phyloP scores from a whole-genome alignment of 306 rosid species.

The Cicer arietinum region DNA sequence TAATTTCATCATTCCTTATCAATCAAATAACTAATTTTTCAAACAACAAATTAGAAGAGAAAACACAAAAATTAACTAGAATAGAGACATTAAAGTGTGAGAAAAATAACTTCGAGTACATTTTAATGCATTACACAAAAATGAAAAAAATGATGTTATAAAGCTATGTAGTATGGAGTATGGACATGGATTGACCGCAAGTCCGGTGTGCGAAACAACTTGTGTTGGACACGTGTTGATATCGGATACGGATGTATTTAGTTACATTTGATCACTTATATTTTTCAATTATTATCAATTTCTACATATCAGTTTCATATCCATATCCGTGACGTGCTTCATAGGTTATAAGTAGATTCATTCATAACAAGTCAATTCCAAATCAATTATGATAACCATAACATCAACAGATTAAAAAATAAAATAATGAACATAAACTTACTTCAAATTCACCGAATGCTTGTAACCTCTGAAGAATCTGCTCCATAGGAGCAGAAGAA shows the following conservation, averaged over 20 bases:
- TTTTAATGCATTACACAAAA: slow-evolving; percentile 8
- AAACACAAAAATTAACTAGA: background rate
- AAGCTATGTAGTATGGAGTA: too few species aligned
- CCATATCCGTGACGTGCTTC: too few species aligned
- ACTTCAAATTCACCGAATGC: slow-evolving; percentile 96
- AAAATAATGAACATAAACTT: slow-evolving; percentile 32
- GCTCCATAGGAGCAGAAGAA: slow-evolving; percentile 87
- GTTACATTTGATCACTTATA: too few species aligned
- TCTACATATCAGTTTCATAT: too few species aligned
- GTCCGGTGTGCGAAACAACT: too few species aligned
- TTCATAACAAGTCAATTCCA: slow-evolving; percentile 33
- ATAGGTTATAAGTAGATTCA: slow-evolving; percentile 1
- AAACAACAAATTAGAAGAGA: slow-evolving; percentile 31
- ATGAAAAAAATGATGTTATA: background rate
- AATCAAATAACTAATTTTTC: background rate
- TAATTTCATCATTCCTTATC: too few species aligned
- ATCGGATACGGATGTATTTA: too few species aligned
- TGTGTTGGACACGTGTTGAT: too few species aligned
- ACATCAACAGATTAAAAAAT: background rate
- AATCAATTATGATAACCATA: slow-evolving; percentile 29
- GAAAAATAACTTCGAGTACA: background rate
- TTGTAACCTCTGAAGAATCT: slow-evolving; percentile 80
- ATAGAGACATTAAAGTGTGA: background rate
- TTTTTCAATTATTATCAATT: too few species aligned
- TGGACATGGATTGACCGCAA: too few species aligned